Evolutionary conservation across 2,329 filamentous ascomycete genomes (phyloP).

Genomic region (Hypoxylon sp.): DNA sequence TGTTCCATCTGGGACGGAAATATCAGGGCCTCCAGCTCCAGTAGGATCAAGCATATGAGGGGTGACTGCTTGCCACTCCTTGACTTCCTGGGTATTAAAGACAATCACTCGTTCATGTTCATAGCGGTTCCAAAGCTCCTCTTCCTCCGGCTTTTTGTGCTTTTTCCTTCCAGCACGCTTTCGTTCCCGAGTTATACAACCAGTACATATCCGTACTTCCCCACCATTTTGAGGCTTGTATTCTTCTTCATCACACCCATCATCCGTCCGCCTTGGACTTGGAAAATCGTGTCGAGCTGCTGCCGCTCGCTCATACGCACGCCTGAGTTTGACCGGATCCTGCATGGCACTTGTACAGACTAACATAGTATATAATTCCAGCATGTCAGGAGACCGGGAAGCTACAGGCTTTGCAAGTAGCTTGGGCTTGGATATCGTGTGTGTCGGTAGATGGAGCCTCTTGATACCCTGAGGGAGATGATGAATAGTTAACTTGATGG

Average conservation of each 20-base stretch:
- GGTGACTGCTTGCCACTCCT: slow-evolving; percentile 77
- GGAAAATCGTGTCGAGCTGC: slow-evolving; percentile 51
- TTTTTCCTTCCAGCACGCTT: slow-evolving; percentile 94
- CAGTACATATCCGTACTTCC: slow-evolving; percentile 89
- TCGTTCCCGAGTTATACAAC: slow-evolving; percentile 90
- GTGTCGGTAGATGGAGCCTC: slow-evolving; percentile 83
- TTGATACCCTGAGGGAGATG: slow-evolving; percentile 79
- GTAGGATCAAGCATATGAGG: slow-evolving; percentile 59
- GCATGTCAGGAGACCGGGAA: slow-evolving; percentile 72
- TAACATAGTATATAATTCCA: slow-evolving; percentile 81
- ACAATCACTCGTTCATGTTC: slow-evolving; percentile 85
- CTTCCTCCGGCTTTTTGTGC: slow-evolving; percentile 90
- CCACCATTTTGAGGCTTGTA: slow-evolving; percentile 85
- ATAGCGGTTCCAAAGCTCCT: slow-evolving; percentile 83
- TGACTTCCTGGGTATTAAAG: slow-evolving; percentile 88
- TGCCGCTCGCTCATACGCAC: slow-evolving; percentile 70
- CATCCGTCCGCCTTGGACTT: slow-evolving; percentile 40
- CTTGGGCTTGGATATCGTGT: slow-evolving; percentile 95
- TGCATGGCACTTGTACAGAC: slow-evolving; percentile 95
- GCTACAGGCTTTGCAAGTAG: slow-evolving; percentile 78
- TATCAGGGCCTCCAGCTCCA: slow-evolving; percentile 53
- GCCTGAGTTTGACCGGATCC: slow-evolving; percentile 69
- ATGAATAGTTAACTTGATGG: slow-evolving; percentile 80
- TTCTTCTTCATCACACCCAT: slow-evolving; percentile 67
- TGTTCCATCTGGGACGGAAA: slow-evolving; percentile 63